Conservation (phyloP, 2,329 filamentous ascomycete genomes). For the Colletotrichum gloeosporioides region DNA sequence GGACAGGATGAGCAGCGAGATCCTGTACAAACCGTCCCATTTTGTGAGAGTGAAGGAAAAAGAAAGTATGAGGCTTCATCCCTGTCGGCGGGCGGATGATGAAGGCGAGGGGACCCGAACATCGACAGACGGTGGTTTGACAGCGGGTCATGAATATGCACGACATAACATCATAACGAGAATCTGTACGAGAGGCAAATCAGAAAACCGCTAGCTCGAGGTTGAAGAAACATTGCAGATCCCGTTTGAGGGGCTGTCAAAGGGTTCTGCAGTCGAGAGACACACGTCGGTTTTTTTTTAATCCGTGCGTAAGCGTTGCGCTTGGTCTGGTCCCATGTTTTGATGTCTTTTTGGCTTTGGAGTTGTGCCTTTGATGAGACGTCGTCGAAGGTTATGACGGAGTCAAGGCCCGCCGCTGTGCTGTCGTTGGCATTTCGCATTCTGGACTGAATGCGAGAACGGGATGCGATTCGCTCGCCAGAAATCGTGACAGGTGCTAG, state of each 20-base stretch:
- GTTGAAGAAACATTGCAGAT: background rate
- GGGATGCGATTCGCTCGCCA: constrained; percentile 20
- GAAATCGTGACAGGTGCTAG: constrained; percentile 18
- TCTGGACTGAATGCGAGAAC: background rate
- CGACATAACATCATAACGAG: constrained; percentile 10
- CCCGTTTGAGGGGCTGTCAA: background rate
- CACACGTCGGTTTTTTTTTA: background rate
- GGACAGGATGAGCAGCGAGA: constrained; percentile 10
- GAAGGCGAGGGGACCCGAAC: constrained; percentile 5
- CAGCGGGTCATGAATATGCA: constrained; percentile 13
- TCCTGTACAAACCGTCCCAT: constrained; percentile 11
- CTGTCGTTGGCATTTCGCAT: constrained; percentile 9
- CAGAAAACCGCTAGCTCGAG: background rate
- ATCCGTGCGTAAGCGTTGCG: background rate
- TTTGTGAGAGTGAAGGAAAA: background rate
- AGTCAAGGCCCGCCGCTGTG: background rate
- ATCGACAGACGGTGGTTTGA: constrained; percentile 18
- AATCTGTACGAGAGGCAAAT: constrained; percentile 10
- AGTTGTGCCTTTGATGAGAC: background rate
- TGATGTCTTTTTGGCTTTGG: background rate
- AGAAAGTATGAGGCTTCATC: background rate
- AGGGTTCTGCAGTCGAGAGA: background rate
- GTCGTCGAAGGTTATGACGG: constrained; percentile 1
- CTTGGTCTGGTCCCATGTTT: background rate
- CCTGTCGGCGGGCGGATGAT: background rate